A percentile compares a stretch with the other conserved stretches of the same genome.
Conservation (phyloP, 495 filamentous ascomycete genomes). For the Podospora pseudoanserina region DNA sequence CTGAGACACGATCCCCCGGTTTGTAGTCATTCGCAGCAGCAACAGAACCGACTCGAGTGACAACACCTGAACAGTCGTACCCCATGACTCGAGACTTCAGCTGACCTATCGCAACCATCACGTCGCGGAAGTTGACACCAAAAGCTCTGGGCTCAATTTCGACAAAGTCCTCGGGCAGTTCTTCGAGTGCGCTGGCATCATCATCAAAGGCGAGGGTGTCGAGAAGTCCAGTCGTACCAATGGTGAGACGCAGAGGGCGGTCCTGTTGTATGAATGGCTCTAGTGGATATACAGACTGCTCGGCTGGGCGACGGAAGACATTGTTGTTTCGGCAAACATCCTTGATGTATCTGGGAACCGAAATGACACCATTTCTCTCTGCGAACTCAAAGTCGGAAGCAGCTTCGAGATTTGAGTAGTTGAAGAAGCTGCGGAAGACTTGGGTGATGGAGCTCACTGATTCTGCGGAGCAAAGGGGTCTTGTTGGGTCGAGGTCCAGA, state of each 20-base stretch:
- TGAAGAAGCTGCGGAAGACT: conserved; percentile 24
- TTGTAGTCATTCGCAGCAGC: conserved; percentile 40
- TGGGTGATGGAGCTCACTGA: conserved; percentile 25
- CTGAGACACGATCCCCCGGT: conserved; percentile 48
- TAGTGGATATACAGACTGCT: conserved; percentile 5
- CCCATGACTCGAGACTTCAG: conserved; percentile 40
- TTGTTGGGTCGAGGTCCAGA: conserved; percentile 26
- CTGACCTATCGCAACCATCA: conserved; percentile 52
- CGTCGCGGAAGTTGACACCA: conserved; percentile 46
- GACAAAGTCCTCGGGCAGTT: conserved; percentile 30
- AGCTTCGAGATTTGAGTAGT: conserved; percentile 11
- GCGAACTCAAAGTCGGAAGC: conserved; percentile 31
- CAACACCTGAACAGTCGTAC: conserved; percentile 43
- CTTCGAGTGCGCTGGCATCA: conserved; percentile 20
- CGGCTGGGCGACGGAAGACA: conserved; percentile 14
- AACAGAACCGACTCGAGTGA: conserved; percentile 50
- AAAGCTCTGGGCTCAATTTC: conserved; percentile 42
- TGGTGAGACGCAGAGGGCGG: conserved; percentile 29
- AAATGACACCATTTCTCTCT: conserved; percentile 25
- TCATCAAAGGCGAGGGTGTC: conserved; percentile 35
- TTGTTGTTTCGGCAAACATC: conserved; percentile 33
- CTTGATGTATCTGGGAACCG: conserved; percentile 32
- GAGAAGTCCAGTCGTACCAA: conserved; percentile 32
- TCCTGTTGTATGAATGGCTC: conserved; percentile 31
- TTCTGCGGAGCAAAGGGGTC: conserved; percentile 18